phyloP scores from a whole-genome alignment of 768 basidiomycete species.

The Boletus speciosus region DNA sequence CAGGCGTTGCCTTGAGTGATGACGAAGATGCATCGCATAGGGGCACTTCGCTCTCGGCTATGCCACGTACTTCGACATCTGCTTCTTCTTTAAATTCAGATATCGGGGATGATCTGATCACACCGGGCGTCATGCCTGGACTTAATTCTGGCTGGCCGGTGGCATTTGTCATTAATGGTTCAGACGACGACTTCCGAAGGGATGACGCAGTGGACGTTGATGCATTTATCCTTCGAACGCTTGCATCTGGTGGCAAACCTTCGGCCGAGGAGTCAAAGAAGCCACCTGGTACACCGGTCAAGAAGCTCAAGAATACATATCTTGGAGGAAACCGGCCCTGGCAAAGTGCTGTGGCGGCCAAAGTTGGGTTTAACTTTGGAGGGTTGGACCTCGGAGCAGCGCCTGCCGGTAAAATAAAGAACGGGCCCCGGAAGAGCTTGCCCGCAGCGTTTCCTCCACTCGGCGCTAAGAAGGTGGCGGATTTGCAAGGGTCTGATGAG shows the following conservation, averaged over 20 bases:
- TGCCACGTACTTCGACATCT: conserved; percentile 62
- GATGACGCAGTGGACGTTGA: conserved; percentile 49
- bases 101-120: conserved; percentile 62
- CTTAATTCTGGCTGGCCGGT: conserved; percentile 61
- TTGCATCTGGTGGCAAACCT: conserved; percentile 55
- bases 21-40: conserved; percentile 41
- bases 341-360: conserved; percentile 76
- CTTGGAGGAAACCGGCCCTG: conserved; percentile 62
- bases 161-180: conserved; percentile 36
- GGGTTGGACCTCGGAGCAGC: conserved; percentile 36
- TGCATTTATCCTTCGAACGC: conserved; percentile 67
- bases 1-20: conserved; percentile 59
- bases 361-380: conserved; percentile 52
- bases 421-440: conserved; percentile 65
- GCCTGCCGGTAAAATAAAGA: conserved; percentile 41
- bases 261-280: conserved; percentile 48
- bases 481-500: conserved; percentile 47
- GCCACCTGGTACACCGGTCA: conserved; percentile 80
- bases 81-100: conserved; percentile 59
- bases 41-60: conserved; percentile 28
- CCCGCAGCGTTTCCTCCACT: conserved; percentile 65
- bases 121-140: conserved; percentile 58
- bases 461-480: conserved; percentile 27
- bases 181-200: conserved; percentile 36
- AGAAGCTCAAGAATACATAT: conserved; percentile 60